phyloP scores from a whole-genome alignment of 139 green algal species.

The Helicosporidium sp. region DNA sequence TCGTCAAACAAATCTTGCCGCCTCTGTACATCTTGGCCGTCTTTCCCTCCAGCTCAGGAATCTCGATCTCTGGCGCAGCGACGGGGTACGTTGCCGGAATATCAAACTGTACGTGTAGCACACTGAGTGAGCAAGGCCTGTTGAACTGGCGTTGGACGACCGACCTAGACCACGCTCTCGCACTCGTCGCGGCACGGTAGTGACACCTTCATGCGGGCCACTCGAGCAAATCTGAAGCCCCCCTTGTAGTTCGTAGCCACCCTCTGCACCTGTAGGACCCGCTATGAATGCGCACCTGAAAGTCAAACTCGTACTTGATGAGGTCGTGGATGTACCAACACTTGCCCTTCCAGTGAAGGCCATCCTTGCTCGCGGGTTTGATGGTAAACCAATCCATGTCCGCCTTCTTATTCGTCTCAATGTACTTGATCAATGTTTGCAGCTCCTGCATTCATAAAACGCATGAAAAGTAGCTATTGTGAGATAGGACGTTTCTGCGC shows the following conservation, averaged over 20 bases:
- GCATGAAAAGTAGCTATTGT: neutral
- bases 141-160: too few species aligned
- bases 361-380: slow-evolving; percentile 45
- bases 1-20: slow-evolving; percentile 88
- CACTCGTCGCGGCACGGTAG: too few species aligned
- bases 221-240: too few species aligned
- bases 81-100: slow-evolving; percentile 77
- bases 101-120: slow-evolving; percentile 76
- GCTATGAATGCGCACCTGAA: slow-evolving; percentile 38
- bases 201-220: too few species aligned
- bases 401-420: slow-evolving; percentile 79
- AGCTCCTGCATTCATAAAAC: slow-evolving; percentile 76
- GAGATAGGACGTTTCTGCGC: neutral
- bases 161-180: too few species aligned
- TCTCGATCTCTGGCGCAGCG: slow-evolving; percentile 78
- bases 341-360: slow-evolving; percentile 55
- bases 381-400: slow-evolving; percentile 96
- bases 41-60: slow-evolving; percentile 91
- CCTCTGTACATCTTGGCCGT: slow-evolving; percentile 94
- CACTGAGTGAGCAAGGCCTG: too few species aligned
- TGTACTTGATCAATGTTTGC: slow-evolving; percentile 78
- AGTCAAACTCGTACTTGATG: slow-evolving; percentile 90
- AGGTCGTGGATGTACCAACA: slow-evolving; percentile 76
- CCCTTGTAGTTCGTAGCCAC: too few species aligned
- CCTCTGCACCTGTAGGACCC: too few species aligned